Evolutionary conservation across 768 basidiomycete genomes (phyloP).

Genomic region (Suillus americanus): DNA sequence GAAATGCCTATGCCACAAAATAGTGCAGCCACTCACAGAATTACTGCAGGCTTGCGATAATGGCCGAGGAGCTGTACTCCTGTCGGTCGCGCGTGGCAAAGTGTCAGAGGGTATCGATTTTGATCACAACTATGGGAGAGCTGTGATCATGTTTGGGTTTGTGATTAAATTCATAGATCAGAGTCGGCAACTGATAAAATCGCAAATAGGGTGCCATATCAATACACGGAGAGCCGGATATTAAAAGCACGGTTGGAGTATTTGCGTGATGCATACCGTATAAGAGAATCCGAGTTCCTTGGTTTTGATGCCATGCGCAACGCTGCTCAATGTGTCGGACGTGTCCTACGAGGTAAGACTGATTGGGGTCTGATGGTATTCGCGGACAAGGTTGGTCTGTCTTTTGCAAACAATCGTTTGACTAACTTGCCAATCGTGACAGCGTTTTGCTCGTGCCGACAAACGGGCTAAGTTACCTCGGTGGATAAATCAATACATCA

Average conservation of each 20-base stretch:
- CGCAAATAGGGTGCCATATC: conserved; percentile 77
- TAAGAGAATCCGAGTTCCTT: conserved; percentile 96
- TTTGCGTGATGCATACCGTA: conserved; percentile 96
- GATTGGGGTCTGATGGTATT: conserved; percentile 99
- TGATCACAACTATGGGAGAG: conserved; percentile 98
- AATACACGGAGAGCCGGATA: conserved; percentile 98
- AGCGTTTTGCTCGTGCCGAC: conserved; percentile 92
- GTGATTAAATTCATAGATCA: conserved; percentile 12
- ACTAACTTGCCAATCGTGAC: conserved; percentile 9
- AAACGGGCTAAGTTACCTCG: conserved; percentile 94
- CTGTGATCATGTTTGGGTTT: conserved; percentile 99
- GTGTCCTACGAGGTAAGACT: conserved; percentile 96
- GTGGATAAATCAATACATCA: conserved; percentile 99
- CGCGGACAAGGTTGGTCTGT: conserved; percentile 83
- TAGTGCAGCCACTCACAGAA: background rate
- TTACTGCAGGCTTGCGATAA: conserved; percentile 88
- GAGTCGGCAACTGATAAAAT: conserved; percentile 7
- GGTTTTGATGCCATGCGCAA: conserved; percentile 99
- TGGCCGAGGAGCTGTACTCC: conserved; percentile 91
- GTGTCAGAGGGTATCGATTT: conserved; percentile 99
- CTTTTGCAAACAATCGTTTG: background rate
- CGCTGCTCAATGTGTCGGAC: conserved; percentile 98
- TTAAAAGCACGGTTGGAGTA: conserved; percentile 97
- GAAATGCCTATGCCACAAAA: conserved; percentile 10
- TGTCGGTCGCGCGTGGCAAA: conserved; percentile 98